Evolutionary conservation across 1,284 basidiomycete genomes (phyloP).

Genomic region (Leccinum solheimii): DNA sequence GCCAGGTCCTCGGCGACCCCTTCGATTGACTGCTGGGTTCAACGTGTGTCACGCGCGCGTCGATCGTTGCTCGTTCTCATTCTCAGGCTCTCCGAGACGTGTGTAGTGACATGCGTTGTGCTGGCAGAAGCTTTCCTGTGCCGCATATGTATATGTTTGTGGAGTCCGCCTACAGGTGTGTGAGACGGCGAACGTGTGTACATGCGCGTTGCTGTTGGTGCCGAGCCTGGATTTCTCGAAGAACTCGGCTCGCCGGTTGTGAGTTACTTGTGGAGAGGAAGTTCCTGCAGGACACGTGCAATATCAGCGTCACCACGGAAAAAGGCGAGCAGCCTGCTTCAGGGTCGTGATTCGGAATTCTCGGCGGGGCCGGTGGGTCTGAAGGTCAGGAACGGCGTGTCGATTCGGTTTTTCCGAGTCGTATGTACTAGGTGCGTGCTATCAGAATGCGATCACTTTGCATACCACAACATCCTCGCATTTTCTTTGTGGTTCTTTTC

Average conservation of each 20-base stretch:
- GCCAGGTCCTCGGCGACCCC: background rate
- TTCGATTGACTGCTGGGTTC: background rate
- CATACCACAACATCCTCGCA: background rate
- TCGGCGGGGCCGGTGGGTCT: background rate
- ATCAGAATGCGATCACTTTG: background rate
- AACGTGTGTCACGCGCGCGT: background rate
- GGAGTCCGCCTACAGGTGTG: background rate
- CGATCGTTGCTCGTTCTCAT: background rate
- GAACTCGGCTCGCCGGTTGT: background rate
- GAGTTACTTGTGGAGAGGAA: background rate
- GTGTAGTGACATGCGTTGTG: background rate
- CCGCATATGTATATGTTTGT: background rate
- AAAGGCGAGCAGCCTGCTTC: background rate
- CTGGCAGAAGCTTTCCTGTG: background rate
- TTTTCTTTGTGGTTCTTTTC: background rate
- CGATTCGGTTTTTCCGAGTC: too few relatives aligned
- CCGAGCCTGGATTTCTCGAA: background rate
- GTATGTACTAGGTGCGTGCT: too few relatives aligned
- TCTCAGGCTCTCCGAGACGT: background rate
- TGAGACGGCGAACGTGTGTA: background rate
- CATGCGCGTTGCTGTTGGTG: background rate
- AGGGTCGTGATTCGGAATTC: background rate
- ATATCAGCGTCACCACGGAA: background rate
- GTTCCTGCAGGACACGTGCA: background rate
- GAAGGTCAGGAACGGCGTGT: background rate